Percentiles rank a stretch among this genome's conserved stretches.
These are phyloP conservation scores for Leccinellum luteum DNA, from an alignment of 768 basidiomycete species.

Conservation along the genomic window DNA sequence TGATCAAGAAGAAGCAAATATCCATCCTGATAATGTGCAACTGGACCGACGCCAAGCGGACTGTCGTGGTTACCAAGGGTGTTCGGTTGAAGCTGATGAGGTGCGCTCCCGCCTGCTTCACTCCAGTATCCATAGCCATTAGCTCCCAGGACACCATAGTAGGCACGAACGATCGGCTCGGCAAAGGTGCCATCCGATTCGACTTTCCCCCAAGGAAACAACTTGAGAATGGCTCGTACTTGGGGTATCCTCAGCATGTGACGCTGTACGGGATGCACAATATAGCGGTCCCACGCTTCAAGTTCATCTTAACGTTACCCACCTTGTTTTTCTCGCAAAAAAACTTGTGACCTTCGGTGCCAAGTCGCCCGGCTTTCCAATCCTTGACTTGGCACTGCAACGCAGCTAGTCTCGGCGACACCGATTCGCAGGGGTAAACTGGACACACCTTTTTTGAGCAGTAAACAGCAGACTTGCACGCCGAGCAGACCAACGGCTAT, in stretches of 20 bases:
- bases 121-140: slow-evolving; percentile 44
- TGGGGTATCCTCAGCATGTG: slow-evolving; percentile 37
- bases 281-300: not conserved
- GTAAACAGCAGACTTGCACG: slow-evolving; percentile 30
- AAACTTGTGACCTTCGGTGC: slow-evolving; percentile 31
- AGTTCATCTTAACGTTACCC: slow-evolving; percentile 3
- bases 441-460: slow-evolving; percentile 28
- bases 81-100: slow-evolving; percentile 28
- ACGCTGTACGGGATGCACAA: slow-evolving; percentile 19
- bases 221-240: slow-evolving; percentile 32
- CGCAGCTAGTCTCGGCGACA: slow-evolving; percentile 3
- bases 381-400: slow-evolving; percentile 34
- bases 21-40: slow-evolving; percentile 31
- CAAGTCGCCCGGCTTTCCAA: slow-evolving; percentile 33
- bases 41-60: slow-evolving; percentile 8
- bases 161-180: slow-evolving; percentile 34
- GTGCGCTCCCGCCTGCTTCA: slow-evolving; percentile 31
- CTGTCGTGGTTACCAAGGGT: slow-evolving; percentile 4
- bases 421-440: not conserved
- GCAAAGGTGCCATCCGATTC: slow-evolving; percentile 42
- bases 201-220: slow-evolving; percentile 43
- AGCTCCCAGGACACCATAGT: slow-evolving; percentile 37
- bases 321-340: slow-evolving; percentile 38
- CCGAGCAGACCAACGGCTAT: slow-evolving; percentile 29
- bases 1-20: slow-evolving; percentile 32